phyloP scores from a whole-genome alignment of 257 asterid species.

The Solanum habrochaites region DNA sequence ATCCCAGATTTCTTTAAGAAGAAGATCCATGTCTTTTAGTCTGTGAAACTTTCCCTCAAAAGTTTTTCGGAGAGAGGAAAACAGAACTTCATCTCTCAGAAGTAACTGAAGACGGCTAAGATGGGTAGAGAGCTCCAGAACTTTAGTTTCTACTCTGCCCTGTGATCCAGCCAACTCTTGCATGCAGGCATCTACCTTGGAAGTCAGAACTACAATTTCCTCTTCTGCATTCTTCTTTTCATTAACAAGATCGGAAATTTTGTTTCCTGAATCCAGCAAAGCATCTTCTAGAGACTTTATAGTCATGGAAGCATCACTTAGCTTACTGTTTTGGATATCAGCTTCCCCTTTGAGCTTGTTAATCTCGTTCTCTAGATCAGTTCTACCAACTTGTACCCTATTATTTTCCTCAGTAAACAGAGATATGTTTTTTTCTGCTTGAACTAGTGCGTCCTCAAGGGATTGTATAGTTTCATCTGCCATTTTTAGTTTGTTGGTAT shows the following conservation, averaged over 20 bases:
- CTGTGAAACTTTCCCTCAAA: slow-evolving; percentile 46
- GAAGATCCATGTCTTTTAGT: slow-evolving; percentile 43
- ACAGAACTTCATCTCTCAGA: slow-evolving; percentile 50
- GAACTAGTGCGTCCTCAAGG: slow-evolving; percentile 66
- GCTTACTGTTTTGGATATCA: slow-evolving; percentile 41
- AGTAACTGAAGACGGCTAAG: slow-evolving; percentile 42
- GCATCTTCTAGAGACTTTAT: slow-evolving; percentile 58
- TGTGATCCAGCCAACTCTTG: slow-evolving; percentile 59
- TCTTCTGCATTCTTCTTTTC: slow-evolving; percentile 51
- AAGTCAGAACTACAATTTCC: slow-evolving; percentile 44
- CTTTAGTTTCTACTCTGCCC: slow-evolving; percentile 36
- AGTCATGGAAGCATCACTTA: slow-evolving; percentile 47
- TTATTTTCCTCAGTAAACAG: slow-evolving; percentile 53
- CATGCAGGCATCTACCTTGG: slow-evolving; percentile 55
- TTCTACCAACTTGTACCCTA: slow-evolving; percentile 26
- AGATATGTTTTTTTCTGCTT: slow-evolving; percentile 44
- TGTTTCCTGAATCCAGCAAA: slow-evolving; percentile 39
- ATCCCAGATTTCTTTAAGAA: slow-evolving; percentile 45
- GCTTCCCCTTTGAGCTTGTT: slow-evolving; percentile 55
- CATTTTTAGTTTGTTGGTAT: slow-evolving; percentile 37
- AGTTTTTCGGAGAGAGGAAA: slow-evolving; percentile 32
- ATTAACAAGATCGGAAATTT: slow-evolving; percentile 34
- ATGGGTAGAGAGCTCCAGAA: slow-evolving; percentile 45
- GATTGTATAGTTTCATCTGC: slow-evolving; percentile 53
- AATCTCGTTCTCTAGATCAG: slow-evolving; percentile 55